Conservation (phyloP, 108 stramenopile species). For the Cyclotella choctawhatcheeana region DNA sequence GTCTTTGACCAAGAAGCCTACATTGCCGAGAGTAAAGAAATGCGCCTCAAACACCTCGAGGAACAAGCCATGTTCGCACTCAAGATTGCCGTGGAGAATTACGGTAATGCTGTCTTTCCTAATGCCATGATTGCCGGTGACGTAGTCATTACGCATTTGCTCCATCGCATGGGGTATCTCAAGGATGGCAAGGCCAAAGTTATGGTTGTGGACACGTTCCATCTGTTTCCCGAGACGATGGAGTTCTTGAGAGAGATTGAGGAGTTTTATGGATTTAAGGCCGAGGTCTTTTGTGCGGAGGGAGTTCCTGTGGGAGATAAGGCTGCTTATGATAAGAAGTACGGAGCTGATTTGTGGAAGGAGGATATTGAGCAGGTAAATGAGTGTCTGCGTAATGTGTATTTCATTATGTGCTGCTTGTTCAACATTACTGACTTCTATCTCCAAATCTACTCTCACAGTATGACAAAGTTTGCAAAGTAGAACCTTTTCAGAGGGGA, state of each 20-base stretch:
- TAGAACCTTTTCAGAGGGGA: constrained; percentile 97
- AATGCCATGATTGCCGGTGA: constrained; percentile 94
- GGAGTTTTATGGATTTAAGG: constrained; percentile 93
- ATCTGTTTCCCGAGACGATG: constrained; percentile 96
- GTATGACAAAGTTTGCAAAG: constrained; percentile 96
- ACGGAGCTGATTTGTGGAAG: constrained; percentile 96
- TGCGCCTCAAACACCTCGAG: constrained; percentile 89
- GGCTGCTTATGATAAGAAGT: constrained; percentile 86
- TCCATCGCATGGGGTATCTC: constrained; percentile 85
- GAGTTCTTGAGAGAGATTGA: constrained; percentile 87
- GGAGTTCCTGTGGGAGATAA: constrained; percentile 88
- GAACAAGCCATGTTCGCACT: constrained; percentile 92
- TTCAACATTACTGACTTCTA: no score
- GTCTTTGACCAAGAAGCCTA: constrained; percentile 85
- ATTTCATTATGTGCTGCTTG: no score
- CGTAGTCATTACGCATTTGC: constrained; percentile 87
- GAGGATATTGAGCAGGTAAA: constrained; percentile 97
- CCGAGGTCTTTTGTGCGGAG: constrained; percentile 92
- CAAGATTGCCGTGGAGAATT: constrained; percentile 89
- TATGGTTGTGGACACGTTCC: constrained; percentile 96
- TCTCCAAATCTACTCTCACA: no score
- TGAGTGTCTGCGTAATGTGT: no score
- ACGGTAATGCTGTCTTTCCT: constrained; percentile 87
- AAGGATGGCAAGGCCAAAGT: constrained; percentile 77
- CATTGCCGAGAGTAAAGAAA: constrained; percentile 87